Percentiles rank a stretch among this genome's conserved stretches.
phyloP scores from a whole-genome alignment of 495 filamentous ascomycete species.

The Aspergillus homomorphus region DNA sequence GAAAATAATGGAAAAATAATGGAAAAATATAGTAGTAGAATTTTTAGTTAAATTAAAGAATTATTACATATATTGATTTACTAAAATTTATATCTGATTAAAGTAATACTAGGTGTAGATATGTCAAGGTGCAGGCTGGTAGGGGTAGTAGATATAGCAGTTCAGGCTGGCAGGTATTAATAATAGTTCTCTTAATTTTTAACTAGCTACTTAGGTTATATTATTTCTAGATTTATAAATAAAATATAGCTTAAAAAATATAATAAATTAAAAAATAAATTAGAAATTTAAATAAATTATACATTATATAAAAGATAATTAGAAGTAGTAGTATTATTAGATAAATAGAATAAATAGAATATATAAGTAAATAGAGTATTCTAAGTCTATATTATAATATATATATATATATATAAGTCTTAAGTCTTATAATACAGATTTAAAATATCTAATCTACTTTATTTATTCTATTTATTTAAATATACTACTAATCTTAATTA shows the following conservation, averaged over 20 bases:
- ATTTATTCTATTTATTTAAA: background rate
- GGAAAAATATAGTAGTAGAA: background rate
- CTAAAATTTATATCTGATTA: too few species aligned
- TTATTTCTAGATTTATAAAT: background rate
- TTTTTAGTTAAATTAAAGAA: background rate
- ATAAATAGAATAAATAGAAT: conserved; percentile 1
- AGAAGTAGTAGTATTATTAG: conserved; percentile 1
- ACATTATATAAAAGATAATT: background rate
- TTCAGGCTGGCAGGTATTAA: too few species aligned
- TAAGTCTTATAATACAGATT: background rate
- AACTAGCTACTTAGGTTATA: background rate
- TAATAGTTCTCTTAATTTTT: too few species aligned
- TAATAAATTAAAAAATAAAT: conserved; percentile 6
- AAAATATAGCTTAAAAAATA: background rate
- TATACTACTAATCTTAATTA: background rate
- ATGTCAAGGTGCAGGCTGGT: too few species aligned
- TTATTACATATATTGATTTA: background rate
- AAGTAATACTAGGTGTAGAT: too few species aligned
- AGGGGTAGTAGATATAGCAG: too few species aligned
- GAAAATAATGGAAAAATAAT: too few species aligned
- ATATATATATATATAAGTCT: background rate
- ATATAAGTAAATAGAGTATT: background rate
- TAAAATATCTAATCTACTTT: background rate
- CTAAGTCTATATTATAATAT: conserved; percentile 9
- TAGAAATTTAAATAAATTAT: conserved; percentile 6